phyloP scores from a whole-genome alignment of 805 yeast genomes.

The Kazachstania psychrophila region DNA sequence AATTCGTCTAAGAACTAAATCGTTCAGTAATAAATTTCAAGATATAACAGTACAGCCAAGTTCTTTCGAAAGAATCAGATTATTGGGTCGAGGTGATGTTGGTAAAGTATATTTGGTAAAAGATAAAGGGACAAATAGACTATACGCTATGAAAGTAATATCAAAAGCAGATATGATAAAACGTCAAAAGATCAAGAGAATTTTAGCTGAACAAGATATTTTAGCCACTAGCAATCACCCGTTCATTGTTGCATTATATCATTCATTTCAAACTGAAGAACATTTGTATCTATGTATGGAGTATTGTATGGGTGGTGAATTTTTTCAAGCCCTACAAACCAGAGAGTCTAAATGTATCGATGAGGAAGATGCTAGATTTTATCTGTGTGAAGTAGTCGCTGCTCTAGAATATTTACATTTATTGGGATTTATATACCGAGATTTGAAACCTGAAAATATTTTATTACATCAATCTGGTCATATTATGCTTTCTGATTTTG shows the following conservation, averaged over 20 bases:
- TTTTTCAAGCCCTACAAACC: slow-evolving; percentile 90
- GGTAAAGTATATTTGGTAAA: slow-evolving; percentile 91
- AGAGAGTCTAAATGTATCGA: slow-evolving; percentile 74
- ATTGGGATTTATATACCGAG: slow-evolving; percentile 96
- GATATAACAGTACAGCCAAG: slow-evolving; percentile 78
- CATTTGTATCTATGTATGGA: slow-evolving; percentile 92
- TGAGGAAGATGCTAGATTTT: slow-evolving; percentile 85
- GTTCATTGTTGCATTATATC: slow-evolving; percentile 90
- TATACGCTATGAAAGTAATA: slow-evolving; percentile 89
- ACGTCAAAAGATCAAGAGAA: slow-evolving; percentile 89
- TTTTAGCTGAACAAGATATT: slow-evolving; percentile 93
- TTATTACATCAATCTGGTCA: slow-evolving; percentile 93
- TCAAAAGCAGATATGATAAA: slow-evolving; percentile 89
- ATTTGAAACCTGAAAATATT: slow-evolving; percentile 93
- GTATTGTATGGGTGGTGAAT: slow-evolving; percentile 98
- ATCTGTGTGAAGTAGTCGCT: slow-evolving; percentile 94
- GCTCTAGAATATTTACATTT: slow-evolving; percentile 91
- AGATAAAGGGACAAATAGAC: slow-evolving; percentile 62
- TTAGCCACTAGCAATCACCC: slow-evolving; percentile 94
- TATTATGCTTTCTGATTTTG: slow-evolving; percentile 95
- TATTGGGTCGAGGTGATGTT: slow-evolving; percentile 96
- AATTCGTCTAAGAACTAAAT: slow-evolving; percentile 34
- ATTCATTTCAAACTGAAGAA: slow-evolving; percentile 92
- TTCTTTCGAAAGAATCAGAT: slow-evolving; percentile 78
- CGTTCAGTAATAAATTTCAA: slow-evolving; percentile 57